Percentiles rank a stretch among this genome's conserved stretches.
Evolutionary conservation across 2,329 filamentous ascomycete genomes (phyloP).

Genomic region (Aspergillus unguis): DNA sequence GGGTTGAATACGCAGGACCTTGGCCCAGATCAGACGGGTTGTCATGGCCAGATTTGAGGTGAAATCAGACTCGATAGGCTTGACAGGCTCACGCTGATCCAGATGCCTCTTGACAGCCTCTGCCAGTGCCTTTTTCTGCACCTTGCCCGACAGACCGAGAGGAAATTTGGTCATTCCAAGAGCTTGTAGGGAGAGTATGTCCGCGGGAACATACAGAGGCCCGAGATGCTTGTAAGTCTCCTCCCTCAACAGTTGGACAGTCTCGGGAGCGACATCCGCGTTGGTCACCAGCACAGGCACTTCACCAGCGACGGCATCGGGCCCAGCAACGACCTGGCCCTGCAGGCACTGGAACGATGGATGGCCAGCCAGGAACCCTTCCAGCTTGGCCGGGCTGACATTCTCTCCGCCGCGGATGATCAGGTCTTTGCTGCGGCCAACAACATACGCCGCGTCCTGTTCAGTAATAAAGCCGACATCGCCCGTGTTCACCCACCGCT

Average conservation of each 20-base stretch:
- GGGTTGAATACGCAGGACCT: too few relatives aligned
- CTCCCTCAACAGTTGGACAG: background rate
- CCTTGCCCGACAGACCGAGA: background rate
- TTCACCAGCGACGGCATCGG: background rate
- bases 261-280: background rate
- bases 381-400: background rate
- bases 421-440: background rate
- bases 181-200: background rate
- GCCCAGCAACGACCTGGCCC: background rate
- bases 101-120: background rate
- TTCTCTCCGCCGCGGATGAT: background rate
- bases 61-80: too few relatives aligned
- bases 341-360: background rate
- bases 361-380: background rate
- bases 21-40: too few relatives aligned
- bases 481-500: background rate
- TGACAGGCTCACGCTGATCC: background rate
- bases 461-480: background rate
- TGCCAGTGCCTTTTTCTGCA: background rate
- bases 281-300: background rate
- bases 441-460: background rate
- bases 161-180: background rate
- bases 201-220: background rate
- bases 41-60: too few relatives aligned
- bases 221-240: background rate